These are phyloP conservation scores for Epicoccum sorghinum DNA, from an alignment of 2,329 filamentous ascomycete species.

Conservation along the genomic window DNA sequence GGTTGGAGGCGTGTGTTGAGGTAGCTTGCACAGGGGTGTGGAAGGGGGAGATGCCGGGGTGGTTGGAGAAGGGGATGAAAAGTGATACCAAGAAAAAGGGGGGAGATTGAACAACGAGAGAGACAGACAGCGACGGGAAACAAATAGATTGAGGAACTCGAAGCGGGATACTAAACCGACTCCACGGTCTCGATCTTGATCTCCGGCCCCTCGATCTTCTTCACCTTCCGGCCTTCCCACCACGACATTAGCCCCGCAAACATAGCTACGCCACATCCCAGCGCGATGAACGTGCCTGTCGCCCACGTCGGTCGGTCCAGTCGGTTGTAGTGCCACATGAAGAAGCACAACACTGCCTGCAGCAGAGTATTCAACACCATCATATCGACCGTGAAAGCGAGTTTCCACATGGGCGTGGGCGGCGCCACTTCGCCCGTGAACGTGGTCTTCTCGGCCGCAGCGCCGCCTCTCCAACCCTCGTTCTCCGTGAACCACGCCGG, in stretches of 20 bases:
- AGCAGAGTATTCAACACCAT: conserved; percentile 80
- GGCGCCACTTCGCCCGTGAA: conserved; percentile 75
- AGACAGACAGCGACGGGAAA: too few species aligned
- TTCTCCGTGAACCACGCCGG: conserved; percentile 65
- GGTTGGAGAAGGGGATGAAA: not conserved
- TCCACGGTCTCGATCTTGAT: conserved; percentile 7
- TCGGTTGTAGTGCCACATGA: conserved; percentile 82
- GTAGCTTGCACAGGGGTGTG: conserved; percentile 17
- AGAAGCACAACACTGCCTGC: conserved; percentile 72
- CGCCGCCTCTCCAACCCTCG: conserved; percentile 2
- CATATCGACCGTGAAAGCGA: conserved; percentile 79
- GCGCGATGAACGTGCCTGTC: conserved; percentile 69
- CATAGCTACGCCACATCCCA: conserved; percentile 72
- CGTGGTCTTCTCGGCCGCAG: conserved; percentile 48
- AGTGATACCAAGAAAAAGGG: not conserved
- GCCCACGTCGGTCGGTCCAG: conserved; percentile 76
- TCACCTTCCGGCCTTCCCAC: conserved; percentile 64
- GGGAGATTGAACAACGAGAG: too few species aligned
- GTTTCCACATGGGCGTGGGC: conserved; percentile 71
- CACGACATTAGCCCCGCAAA: conserved; percentile 72
- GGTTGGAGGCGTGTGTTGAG: conserved; percentile 28
- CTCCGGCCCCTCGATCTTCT: conserved; percentile 40
- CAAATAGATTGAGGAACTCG: too few species aligned
- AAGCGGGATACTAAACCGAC: not conserved
- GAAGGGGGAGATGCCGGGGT: not conserved